phyloP scores from a whole-genome alignment of 139 green algal species.

The Bryopsis sp. region DNA sequence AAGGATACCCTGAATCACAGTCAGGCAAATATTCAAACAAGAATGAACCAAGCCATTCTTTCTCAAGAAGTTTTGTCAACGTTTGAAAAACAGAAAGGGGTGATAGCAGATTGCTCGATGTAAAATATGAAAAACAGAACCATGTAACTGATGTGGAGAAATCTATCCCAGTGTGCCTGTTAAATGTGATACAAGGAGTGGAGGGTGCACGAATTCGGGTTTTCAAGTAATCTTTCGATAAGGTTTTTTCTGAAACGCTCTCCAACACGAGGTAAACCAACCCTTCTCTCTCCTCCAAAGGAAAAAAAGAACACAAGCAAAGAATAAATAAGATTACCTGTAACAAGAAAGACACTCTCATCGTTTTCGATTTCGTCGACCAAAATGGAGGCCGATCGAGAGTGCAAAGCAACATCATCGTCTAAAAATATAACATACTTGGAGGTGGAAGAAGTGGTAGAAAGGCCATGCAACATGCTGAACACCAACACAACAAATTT shows the following conservation, averaged over 20 bases:
- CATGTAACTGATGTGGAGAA: not conserved
- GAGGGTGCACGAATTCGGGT: not conserved
- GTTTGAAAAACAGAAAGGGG: not conserved
- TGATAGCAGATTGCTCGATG: not conserved
- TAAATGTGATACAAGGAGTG: not conserved
- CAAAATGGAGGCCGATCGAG: slow-evolving; percentile 42
- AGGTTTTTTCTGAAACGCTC: not conserved
- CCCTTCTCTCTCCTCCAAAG: not conserved
- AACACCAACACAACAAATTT: not conserved
- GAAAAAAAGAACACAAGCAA: not conserved
- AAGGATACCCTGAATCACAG: slow-evolving; percentile 70
- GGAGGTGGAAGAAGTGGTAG: not conserved
- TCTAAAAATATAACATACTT: slow-evolving; percentile 82
- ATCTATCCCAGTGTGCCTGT: too few relatives aligned
- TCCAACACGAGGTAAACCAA: not conserved
- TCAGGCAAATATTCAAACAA: not conserved
- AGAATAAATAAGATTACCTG: not conserved
- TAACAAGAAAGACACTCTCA: not conserved
- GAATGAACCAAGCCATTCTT: too few relatives aligned
- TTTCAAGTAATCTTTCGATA: not conserved
- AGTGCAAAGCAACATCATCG: slow-evolving; percentile 81
- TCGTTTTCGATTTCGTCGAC: slow-evolving; percentile 56
- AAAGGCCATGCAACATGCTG: not conserved
- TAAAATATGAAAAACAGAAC: not conserved
- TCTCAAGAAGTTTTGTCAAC: not conserved